phyloP scores from a whole-genome alignment of 1,284 basidiomycete genomes.

The Cystobasidium slooffiae region DNA sequence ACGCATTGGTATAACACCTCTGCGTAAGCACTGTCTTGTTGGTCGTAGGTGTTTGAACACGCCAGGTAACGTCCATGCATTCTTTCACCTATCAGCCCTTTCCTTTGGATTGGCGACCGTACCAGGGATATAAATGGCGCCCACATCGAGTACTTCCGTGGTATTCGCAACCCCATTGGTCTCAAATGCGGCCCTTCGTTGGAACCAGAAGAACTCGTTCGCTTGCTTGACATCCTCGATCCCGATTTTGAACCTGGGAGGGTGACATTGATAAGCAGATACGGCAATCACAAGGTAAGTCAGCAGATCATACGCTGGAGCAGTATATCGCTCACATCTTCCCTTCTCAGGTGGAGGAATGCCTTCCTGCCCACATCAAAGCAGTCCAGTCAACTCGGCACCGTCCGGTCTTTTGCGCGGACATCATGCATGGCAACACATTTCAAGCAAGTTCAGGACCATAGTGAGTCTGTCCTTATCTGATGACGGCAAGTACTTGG shows the following conservation, averaged over 20 bases:
- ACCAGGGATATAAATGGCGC: slow-evolving; percentile 92
- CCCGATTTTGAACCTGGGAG: slow-evolving; percentile 79
- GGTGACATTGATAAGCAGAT: slow-evolving; percentile 89
- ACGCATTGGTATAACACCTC: slow-evolving; percentile 44
- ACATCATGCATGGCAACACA: slow-evolving; percentile 92
- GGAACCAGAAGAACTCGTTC: slow-evolving; percentile 76
- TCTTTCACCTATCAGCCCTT: slow-evolving; percentile 62
- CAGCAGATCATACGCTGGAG: neutral
- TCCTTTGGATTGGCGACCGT: slow-evolving; percentile 96
- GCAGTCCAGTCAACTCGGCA: slow-evolving; percentile 80
- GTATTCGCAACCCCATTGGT: slow-evolving; percentile 93
- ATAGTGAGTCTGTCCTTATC: slow-evolving; percentile 7
- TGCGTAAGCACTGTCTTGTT: slow-evolving; percentile 25
- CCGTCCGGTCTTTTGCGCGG: slow-evolving; percentile 87
- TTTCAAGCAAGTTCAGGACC: slow-evolving; percentile 48
- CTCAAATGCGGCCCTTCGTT: slow-evolving; percentile 94
- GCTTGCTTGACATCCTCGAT: slow-evolving; percentile 81
- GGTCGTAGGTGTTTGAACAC: slow-evolving; percentile 27
- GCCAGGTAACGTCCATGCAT: slow-evolving; percentile 34
- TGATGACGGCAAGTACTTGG: neutral
- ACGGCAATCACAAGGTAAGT: slow-evolving; percentile 80
- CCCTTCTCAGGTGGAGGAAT: slow-evolving; percentile 67
- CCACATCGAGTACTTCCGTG: slow-evolving; percentile 92
- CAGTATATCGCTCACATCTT: neutral
- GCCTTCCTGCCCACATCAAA: slow-evolving; percentile 80